Base-by-base conservation (phyloP, 2,329 filamentous ascomycete genomes). In the Fusarium anthophilum region DNA sequence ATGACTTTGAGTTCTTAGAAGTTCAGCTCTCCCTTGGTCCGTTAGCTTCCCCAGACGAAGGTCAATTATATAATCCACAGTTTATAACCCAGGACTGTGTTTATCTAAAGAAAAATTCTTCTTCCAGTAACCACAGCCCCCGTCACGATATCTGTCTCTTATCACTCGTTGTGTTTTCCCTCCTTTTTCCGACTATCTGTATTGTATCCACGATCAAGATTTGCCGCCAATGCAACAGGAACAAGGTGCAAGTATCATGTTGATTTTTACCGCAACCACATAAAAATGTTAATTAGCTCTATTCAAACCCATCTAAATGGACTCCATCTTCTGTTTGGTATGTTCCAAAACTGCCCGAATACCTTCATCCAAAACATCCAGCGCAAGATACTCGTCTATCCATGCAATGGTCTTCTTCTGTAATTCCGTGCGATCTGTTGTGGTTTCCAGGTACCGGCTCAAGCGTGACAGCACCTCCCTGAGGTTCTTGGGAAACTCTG, bases 401-500 rank as follows among this genome's bases (percentile, higher is more conserved):
- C 90, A 92, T 5, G 79, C 81, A 18, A 79, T 80, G 5, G 87
- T 86, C 81, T 88, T 91, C 67, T 80, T 83, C 22, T 83, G 81
- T 56, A 92, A 78, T 53, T 76, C 82, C 17, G 77, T 72, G 77
- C 82, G 86, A 75, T 90, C 84, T 26, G 84, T 83, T 6, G 85
- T 87, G 18, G 79, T 82, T 37, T 83, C 82, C 62, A 88, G 66
- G 9, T 84, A 84, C 28, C 81, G 85, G 77, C 88, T 91, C 70
- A 98, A 81, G 51, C 87, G 85, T 4, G 87, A 85, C 59, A 98
- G 85, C 13, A 91, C 88, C 66, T 89, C 86, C 56, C 91, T 89
- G 69, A 98, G 83, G 54, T 91, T 92, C 47, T 87, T 85, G 12
- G 95, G 93, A 82, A 97, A 98, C 8, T 91, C 89, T 13, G 91